A percentile compares a stretch with the other conserved stretches of the same genome.
Evolutionary conservation across 495 filamentous ascomycete genomes (phyloP).

Genomic region (Antarctomyces pellizariae): DNA sequence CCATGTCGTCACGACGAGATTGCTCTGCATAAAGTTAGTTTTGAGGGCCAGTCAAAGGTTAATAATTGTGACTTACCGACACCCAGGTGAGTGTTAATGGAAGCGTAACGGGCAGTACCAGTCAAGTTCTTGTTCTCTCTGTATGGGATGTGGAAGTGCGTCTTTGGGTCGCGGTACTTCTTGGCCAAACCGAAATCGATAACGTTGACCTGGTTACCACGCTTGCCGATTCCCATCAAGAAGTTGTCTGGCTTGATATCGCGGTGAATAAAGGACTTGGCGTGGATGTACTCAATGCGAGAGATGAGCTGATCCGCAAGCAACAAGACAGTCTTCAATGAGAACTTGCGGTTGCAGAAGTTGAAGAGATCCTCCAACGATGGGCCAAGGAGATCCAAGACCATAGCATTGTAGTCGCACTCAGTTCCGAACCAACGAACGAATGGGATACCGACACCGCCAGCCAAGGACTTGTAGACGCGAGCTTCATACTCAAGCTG

Average conservation of each 20-base stretch:
- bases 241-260: constrained; percentile 99
- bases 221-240: constrained; percentile 99
- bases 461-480: constrained; percentile 97
- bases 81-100: constrained; percentile 96
- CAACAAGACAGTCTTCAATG: constrained; percentile 94
- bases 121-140: constrained; percentile 99
- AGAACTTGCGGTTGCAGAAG: constrained; percentile 99
- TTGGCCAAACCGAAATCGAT: constrained; percentile 99
- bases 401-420: constrained; percentile 99
- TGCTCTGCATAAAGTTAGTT: constrained; percentile 41
- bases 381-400: constrained; percentile 90
- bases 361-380: constrained; percentile 99
- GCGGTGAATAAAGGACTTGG: constrained; percentile 99
- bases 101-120: constrained; percentile 94
- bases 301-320: constrained; percentile 98
- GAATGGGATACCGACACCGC: constrained; percentile 96
- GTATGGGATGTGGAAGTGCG: constrained; percentile 99
- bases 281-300: constrained; percentile 98
- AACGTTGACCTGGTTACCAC: constrained; percentile 99
- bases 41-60: not conserved
- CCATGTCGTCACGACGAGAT: constrained; percentile 98
- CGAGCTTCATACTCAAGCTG: constrained; percentile 99
- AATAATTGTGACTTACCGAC: constrained; percentile 51
- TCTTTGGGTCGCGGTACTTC: constrained; percentile 99
- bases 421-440: constrained; percentile 99